Percentiles rank a stretch among this genome's conserved stretches.
These are phyloP conservation scores for Sesbania bispinosa DNA, from an alignment of 306 rosid species.

Conservation along the genomic window DNA sequence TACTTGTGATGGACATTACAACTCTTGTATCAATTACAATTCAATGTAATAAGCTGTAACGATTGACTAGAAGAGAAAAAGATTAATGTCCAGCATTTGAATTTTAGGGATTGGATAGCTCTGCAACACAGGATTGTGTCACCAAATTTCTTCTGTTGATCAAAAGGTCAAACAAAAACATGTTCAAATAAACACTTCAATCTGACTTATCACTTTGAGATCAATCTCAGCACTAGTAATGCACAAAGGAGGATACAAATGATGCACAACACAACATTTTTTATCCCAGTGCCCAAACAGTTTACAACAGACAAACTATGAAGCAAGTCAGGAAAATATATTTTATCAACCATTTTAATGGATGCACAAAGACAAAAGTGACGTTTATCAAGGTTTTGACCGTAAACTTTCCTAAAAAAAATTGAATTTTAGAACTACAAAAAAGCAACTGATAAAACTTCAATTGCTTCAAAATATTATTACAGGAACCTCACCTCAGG, in stretches of 20 bases:
- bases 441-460: not conserved
- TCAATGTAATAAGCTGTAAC: not conserved
- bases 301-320: not conserved
- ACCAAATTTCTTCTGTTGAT: not conserved
- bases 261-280: not conserved
- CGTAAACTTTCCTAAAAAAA: not conserved
- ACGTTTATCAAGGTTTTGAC: not conserved
- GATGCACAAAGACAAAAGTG: not conserved
- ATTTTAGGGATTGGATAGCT: not conserved
- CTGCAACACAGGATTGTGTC: not conserved
- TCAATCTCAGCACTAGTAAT: not conserved
- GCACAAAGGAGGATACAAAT: no score
- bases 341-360: constrained; percentile 3
- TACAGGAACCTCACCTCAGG: not conserved
- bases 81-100: not conserved
- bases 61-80: not conserved
- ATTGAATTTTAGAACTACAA: not conserved
- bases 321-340: not conserved
- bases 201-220: not conserved
- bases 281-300: no score
- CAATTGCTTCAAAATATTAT: constrained; percentile 3
- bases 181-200: not conserved
- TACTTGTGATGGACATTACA: constrained; percentile 2
- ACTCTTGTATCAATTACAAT: not conserved
- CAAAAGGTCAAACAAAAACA: not conserved